These are phyloP conservation scores for Tulasnella sp. DNA, from an alignment of 768 basidiomycete genomes.

Conservation along the genomic window DNA sequence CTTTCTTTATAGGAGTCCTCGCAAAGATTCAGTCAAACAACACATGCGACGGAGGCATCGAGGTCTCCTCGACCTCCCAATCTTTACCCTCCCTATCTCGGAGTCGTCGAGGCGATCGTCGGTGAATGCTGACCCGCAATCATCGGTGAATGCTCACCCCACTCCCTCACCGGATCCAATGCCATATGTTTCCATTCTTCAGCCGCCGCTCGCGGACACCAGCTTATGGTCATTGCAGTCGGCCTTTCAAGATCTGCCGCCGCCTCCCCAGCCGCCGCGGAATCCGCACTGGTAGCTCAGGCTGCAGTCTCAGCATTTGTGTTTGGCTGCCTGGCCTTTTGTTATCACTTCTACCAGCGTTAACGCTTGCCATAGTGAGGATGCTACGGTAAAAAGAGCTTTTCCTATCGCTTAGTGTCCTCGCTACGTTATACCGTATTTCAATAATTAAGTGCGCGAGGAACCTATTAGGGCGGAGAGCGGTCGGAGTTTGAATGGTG, in stretches of 20 bases:
- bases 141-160: no score
- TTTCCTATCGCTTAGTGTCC: not conserved
- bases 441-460: not conserved
- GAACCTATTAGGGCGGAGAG: not conserved
- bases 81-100: not conserved
- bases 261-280: not conserved
- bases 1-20: not conserved
- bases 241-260: not conserved
- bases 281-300: not conserved
- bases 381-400: not conserved
- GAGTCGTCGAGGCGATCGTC: not conserved
- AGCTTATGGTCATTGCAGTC: not conserved
- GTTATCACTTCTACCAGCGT: not conserved
- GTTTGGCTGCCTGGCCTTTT: not conserved
- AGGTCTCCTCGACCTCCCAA: not conserved
- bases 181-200: not conserved
- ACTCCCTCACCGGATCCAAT: not conserved
- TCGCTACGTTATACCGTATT: not conserved
- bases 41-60: no score
- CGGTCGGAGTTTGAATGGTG: not conserved
- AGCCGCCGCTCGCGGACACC: not conserved
- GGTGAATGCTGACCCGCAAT: not conserved
- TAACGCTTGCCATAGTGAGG: not conserved
- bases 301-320: not conserved
- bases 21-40: not conserved